Evolutionary conservation across 2,329 filamentous ascomycete species (phyloP).

Genomic region (Curvularia sp.): DNA sequence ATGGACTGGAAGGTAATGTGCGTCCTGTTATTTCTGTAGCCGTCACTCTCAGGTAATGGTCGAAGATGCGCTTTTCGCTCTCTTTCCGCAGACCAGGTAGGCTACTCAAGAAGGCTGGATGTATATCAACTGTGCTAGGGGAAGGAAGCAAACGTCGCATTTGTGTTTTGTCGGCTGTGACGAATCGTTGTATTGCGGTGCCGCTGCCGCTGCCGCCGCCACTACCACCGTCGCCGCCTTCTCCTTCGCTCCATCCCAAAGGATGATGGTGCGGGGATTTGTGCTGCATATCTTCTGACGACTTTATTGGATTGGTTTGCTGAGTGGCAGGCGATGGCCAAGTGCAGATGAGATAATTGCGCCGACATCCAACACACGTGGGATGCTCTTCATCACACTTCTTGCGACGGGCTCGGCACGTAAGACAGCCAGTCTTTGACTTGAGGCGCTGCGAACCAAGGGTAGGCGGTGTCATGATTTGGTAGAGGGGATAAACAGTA

Average conservation of each 20-base stretch:
- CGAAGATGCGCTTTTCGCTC: conserved; percentile 8
- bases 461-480: neutral
- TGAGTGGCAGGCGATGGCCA: conserved; percentile 5
- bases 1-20: neutral
- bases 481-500: neutral
- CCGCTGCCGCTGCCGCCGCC: neutral
- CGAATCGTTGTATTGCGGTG: conserved; percentile 61
- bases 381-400: conserved; percentile 6
- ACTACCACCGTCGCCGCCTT: neutral
- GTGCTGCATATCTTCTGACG: neutral
- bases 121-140: neutral
- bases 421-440: conserved; percentile 10
- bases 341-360: conserved; percentile 11
- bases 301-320: neutral
- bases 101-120: neutral
- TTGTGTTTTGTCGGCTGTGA: conserved; percentile 46
- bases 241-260: neutral
- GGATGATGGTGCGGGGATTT: neutral
- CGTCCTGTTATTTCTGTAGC: conserved; percentile 6
- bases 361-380: conserved; percentile 4
- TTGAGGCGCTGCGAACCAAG: neutral
- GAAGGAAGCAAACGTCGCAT: conserved; percentile 1
- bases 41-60: conserved; percentile 11
- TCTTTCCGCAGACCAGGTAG: conserved; percentile 6
- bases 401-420: conserved; percentile 4